Evolutionary conservation across 345 rosid species (phyloP).

Genomic region (Hibiscus trionum): DNA sequence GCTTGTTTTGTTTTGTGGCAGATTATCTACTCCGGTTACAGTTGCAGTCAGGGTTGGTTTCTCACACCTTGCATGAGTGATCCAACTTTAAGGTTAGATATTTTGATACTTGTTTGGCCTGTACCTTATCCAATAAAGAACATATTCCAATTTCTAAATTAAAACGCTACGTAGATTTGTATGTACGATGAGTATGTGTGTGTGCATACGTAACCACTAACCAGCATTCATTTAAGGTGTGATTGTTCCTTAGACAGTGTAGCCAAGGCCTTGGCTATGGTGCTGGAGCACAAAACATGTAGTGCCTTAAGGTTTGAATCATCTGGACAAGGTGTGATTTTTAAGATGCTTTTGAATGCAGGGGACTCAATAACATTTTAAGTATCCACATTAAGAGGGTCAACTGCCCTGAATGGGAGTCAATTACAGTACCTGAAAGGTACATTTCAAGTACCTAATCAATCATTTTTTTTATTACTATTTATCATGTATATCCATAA

Average conservation of each 20-base stretch:
- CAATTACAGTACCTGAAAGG: slow-evolving; percentile 83
- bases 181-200: not conserved
- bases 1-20: slow-evolving; percentile 21
- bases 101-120: not conserved
- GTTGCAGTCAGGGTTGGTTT: slow-evolving; percentile 97
- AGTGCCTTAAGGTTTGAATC: not conserved
- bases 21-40: slow-evolving; percentile 88
- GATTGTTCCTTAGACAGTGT: not conserved
- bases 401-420: slow-evolving; percentile 89
- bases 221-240: not conserved
- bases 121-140: not conserved
- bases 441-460: slow-evolving; percentile 15
- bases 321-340: not conserved
- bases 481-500: not conserved
- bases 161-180: not conserved
- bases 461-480: not conserved
- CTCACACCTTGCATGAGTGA: slow-evolving; percentile 83
- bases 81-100: slow-evolving; percentile 78
- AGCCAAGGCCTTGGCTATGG: not conserved
- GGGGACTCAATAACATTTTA: slow-evolving; percentile 88
- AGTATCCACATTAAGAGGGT: slow-evolving; percentile 68
- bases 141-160: not conserved
- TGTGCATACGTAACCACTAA: not conserved
- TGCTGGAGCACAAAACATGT: not conserved
- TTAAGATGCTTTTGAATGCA: slow-evolving; percentile 22